Evolutionary conservation across 257 asterid genomes (phyloP), one percentile per base, ranked within the genome.

Genomic region (Solanum pimpinellifolium): DNA sequence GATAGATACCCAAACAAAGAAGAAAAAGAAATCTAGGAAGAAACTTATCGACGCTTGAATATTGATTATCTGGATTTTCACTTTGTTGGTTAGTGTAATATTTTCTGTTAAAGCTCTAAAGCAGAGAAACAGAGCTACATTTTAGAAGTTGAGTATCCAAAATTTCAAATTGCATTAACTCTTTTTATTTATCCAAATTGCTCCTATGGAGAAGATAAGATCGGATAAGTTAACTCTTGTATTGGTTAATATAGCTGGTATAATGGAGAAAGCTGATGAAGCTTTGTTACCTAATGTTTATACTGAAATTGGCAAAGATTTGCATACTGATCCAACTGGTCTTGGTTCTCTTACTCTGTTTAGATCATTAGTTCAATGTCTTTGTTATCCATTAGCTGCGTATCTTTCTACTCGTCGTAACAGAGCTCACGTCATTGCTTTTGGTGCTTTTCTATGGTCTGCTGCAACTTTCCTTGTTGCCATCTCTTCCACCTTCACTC

Each of bases 381-480:
- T 77, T 44, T 77, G 65, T 44, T 77, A 77, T 25, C 84, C 84
- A 11, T 4, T 77, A 1, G 84, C 65, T 25, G 84, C 62, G 0
- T 77, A 44, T 8, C 39, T 77, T 14, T 31, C 84, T 44, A 3
- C 84, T 77, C 62, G 4, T 44, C 37, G 25, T 2, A 42, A 77
- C 11, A 14, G 83, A 1, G 83, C 39, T 4, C 35, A 77, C 0
- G 62, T 77, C 20, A 75, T 74, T 20, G 81, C 81, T 37, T 0
- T 74, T 37, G 81, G 81, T 20, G 81, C 81, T 35, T 37, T 74
- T 6, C 94, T 95, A 15, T 96, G 98, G 99, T 98, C 99, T 76
- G 96, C 94, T 86, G 97, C 99, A 29, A 74, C 81, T 74, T 37
- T 74, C 29, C 49, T 74, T 74, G 82, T 74, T 74, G 82, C 82